Base-by-base conservation (phyloP, 2,329 filamentous ascomycete genomes). In the Sclerotinia glacialis region DNA sequence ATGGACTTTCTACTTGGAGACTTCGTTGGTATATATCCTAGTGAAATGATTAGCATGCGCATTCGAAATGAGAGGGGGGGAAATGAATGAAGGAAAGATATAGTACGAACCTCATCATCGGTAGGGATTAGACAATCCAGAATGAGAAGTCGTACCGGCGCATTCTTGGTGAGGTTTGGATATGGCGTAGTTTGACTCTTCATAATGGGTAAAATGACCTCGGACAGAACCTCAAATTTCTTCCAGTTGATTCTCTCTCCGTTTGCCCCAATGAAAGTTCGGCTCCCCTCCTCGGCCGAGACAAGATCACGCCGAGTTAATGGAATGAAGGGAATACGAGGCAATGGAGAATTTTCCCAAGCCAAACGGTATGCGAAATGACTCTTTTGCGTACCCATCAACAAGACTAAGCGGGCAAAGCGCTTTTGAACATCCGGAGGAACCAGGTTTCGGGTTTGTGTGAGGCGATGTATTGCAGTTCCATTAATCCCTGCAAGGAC, bases 171-270 rank as follows among this genome's bases (percentile, higher is more conserved):
- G 69, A 94, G 80, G 69, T 88, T 89, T 34, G 87, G 85, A 73
- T 97, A 97, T 6, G 92, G 88, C 59, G 87, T 87, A 64, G 91
- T 90, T 78, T 98, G 93, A 74, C 94, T 97, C 78, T 89, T 90
- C 85, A 97, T 96, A 65, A 99, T 88, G 2, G 92, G 90, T 68
- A 97, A 82, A 64, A 98, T 85, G 6, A 97, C 91, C 72, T 98
- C 94, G 8, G 93, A 93, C 78, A 98, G 88, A 42, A 99, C 89
- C 78, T 98, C 94, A 74, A 98, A 99, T 77, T 99, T 99, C 78
- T 90, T 93, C 95, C 95, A 99, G 77, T 98, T 98, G 76, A 99
- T 91, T 62, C 91, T 83, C 69, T 92, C 86, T 70, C 83, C 86
- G 68, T 86, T 83, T 2, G 85, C 83, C 9, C 90, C 92, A 1